Evolutionary conservation across 345 rosid genomes (phyloP), one percentile per base, ranked within the genome.

Genomic region (Melastoma malabathricum): DNA sequence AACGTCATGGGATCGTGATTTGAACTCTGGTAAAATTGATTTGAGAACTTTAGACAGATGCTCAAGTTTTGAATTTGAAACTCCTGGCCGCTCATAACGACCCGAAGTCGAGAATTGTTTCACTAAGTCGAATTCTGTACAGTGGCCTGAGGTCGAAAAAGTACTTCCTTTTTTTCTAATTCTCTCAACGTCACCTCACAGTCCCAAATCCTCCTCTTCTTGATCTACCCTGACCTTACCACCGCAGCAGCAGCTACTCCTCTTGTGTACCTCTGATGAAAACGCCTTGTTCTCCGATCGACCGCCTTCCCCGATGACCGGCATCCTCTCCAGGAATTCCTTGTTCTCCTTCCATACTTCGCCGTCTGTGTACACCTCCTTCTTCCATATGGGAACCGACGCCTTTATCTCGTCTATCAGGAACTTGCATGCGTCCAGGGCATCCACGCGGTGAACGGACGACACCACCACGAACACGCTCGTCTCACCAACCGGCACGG

Each of bases 291-390:
- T 63, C 62, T 15, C 52, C 4, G 16, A 48, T 13, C 7, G 23
- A 51, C 20, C 50, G 17, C 59, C 64, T 57, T 75, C 78, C 10
- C 78, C 71, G 13, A 73, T 82, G 60, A 73, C 83, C 10, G 63
- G 46, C 58, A 76, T 77, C 51, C 86, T 75, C 69, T 76, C 83
- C 55, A 71, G 20, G 50, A 92, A 92, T 71, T 92, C 95, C 0
- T 75, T 59, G 62, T 92, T 92, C 73, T 92, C 97, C 72, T 92
- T 92, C 97, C 98, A 92, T 51, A 87, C 68, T 67, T 87, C 94
- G 44, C 97, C 98, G 50, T 79, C 76, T 15, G 82, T 55, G 58
- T 92, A 87, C 31, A 92, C 83, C 68, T 92, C 97, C 64, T 92
- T 84, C 82, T 92, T 92, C 95, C 95, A 92, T 39, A 84, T 81